Evolutionary conservation across 768 basidiomycete species (phyloP).

Genomic region (Kondoa subrosea): DNA sequence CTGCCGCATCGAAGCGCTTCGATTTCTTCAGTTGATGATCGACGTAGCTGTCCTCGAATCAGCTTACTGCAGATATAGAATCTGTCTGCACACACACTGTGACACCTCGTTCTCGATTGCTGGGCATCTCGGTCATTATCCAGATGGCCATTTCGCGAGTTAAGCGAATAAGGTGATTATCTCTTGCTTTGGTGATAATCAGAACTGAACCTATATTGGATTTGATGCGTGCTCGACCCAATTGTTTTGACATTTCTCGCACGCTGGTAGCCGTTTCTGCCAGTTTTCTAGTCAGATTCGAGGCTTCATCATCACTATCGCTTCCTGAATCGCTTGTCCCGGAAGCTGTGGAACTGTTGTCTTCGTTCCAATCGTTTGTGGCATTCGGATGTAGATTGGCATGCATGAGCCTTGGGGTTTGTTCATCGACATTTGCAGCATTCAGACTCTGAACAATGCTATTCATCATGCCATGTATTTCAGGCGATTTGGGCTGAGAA

Average conservation of each 20-base stretch:
- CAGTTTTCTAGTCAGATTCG: constrained; percentile 60
- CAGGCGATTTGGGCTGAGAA: not conserved
- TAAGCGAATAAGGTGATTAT: constrained; percentile 86
- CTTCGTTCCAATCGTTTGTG: not conserved
- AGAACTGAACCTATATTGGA: constrained; percentile 83
- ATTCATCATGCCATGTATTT: not conserved
- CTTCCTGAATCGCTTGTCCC: not conserved
- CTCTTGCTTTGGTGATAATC: constrained; percentile 92
- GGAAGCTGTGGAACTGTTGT: not conserved
- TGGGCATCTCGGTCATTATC: constrained; percentile 73
- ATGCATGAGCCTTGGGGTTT: not conserved
- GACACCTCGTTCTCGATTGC: constrained; percentile 49
- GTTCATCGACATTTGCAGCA: not conserved
- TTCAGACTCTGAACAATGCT: not conserved
- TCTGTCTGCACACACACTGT: constrained; percentile 48
- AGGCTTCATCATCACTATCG: constrained; percentile 3
- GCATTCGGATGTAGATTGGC: not conserved
- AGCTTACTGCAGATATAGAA: not conserved
- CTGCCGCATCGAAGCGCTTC: constrained; percentile 81
- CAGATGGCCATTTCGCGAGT: constrained; percentile 87
- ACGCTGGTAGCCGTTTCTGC: constrained; percentile 96
- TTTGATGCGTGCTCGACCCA: constrained; percentile 80
- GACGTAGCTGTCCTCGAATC: constrained; percentile 44
- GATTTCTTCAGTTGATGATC: constrained; percentile 78
- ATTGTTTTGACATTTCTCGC: constrained; percentile 95